Evolutionary conservation across 768 basidiomycete species (phyloP).

Genomic region (Podaxis mareebaensis): DNA sequence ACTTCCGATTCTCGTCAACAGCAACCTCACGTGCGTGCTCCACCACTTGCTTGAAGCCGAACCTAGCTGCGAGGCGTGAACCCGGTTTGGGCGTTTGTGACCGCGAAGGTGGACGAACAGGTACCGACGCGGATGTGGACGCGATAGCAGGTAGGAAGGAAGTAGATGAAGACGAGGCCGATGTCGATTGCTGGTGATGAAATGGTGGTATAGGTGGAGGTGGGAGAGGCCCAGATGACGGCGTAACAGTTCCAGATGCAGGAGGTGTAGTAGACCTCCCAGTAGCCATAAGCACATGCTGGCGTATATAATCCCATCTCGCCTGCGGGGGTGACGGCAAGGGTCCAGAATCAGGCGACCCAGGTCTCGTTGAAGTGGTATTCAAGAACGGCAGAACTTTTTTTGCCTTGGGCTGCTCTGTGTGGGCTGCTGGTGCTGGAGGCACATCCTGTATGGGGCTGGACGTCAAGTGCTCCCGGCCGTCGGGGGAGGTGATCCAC

Average conservation of each 20-base stretch:
- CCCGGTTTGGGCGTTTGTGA: conserved; percentile 25
- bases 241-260: too few species aligned
- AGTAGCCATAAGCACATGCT: conserved; percentile 46
- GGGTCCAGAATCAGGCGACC: background rate
- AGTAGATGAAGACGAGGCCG: background rate
- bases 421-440: background rate
- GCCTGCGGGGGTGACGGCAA: background rate
- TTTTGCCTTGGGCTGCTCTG: background rate
- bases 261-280: conserved; percentile 24
- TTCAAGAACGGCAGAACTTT: background rate
- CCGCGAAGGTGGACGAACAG: conserved; percentile 24
- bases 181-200: background rate
- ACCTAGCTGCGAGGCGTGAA: conserved; percentile 28
- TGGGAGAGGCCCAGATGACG: conserved; percentile 17
- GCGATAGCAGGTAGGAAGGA: conserved; percentile 11
- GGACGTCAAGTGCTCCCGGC: conserved; percentile 12
- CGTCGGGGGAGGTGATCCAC: conserved; percentile 15
- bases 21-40: conserved; percentile 58
- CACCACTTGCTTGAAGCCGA: conserved; percentile 66
- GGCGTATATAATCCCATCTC: conserved; percentile 32
- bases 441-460: conserved; percentile 18
- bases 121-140: conserved; percentile 21
- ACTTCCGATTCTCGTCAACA: conserved; percentile 47
- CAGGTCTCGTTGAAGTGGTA: background rate
- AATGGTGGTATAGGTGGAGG: background rate